Evolutionary conservation across 805 yeast genomes (phyloP), one percentile per base, ranked within the genome.

Genomic region (Kodamaea leandrae): DNA sequence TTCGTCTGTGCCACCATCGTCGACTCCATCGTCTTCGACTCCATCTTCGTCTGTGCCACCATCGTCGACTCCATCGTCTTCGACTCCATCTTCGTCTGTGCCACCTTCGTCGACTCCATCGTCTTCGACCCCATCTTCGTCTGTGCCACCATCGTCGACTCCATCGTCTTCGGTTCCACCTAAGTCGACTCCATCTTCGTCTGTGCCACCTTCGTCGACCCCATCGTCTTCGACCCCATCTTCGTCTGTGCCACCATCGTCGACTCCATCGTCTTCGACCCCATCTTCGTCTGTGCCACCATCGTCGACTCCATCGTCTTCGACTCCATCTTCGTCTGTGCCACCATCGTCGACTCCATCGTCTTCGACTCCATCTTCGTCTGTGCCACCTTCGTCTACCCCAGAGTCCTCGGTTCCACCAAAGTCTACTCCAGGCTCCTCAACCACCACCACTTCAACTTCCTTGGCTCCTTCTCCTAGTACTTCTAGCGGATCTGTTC

Each of bases 141-240:
- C 24, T 21, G 9, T 9, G 9, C 6, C 24, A 6, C 24, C 24
- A 21, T 21, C 9, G 9, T 7, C 24, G 24, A 21, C 24, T n/a
- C n/a, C n/a, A n/a, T n/a, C n/a, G n/a, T n/a, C n/a, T n/a, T n/a
- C n/a, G n/a, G n/a, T n/a, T n/a, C n/a, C 24, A 21, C 6, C 9
- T 7, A 9, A 18, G 25, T n/a, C 15, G 17, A 17, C 43, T 16
- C 27, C 44, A 12, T 20, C 37, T 14, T 19, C 42, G 7, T n/a
- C 44, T 29, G 21, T 44, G 19, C 25, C 45, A 18, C 23, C 42
- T 19, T 30, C 48, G 8, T n/a, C 53, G 9, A 15, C 43, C 26
- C 19, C 49, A 27, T n/a, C 14, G 26, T 26, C 34, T 13, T 21
- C 24, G 24, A 21, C 24, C 9, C 6, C 24, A 6, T 21, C 24